These are phyloP conservation scores for Apiospora sp. DNA, from an alignment of 2,329 filamentous ascomycete species.

Conservation along the genomic window DNA sequence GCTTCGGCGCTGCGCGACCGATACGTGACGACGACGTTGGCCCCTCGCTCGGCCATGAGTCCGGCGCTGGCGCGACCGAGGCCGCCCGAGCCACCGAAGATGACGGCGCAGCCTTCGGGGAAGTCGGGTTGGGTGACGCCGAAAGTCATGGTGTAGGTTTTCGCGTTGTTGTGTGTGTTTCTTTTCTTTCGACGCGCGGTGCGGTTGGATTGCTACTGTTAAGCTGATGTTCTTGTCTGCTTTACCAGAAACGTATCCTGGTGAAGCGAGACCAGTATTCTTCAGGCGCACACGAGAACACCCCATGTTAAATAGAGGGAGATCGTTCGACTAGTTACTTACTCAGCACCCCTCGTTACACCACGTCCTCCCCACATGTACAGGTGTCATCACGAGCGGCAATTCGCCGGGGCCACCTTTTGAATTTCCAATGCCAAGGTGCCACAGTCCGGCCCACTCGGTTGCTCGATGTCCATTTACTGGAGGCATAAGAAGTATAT, in stretches of 20 bases:
- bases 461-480: not conserved
- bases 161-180: constrained; percentile 58
- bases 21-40: constrained; percentile 26
- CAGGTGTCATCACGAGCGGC: not conserved
- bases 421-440: not conserved
- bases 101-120: constrained; percentile 27
- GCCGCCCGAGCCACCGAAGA: constrained; percentile 26
- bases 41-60: constrained; percentile 26
- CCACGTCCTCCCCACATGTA: not conserved
- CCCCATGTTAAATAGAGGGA: constrained; percentile 17
- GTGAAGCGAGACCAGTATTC: not conserved
- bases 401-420: not conserved
- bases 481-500: not conserved
- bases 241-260: not conserved
- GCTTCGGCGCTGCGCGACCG: constrained; percentile 24
- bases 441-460: not conserved
- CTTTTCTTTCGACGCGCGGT: not conserved
- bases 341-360: not conserved
- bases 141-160: constrained; percentile 20
- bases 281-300: not conserved
- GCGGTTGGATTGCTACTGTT: not conserved
- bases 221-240: not conserved
- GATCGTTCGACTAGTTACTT: not conserved
- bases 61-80: constrained; percentile 27
- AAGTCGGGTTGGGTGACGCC: constrained; percentile 25